Evolutionary conservation across 768 basidiomycete genomes (phyloP), one percentile per base, ranked within the genome.

Genomic region (Lentinula sp.): DNA sequence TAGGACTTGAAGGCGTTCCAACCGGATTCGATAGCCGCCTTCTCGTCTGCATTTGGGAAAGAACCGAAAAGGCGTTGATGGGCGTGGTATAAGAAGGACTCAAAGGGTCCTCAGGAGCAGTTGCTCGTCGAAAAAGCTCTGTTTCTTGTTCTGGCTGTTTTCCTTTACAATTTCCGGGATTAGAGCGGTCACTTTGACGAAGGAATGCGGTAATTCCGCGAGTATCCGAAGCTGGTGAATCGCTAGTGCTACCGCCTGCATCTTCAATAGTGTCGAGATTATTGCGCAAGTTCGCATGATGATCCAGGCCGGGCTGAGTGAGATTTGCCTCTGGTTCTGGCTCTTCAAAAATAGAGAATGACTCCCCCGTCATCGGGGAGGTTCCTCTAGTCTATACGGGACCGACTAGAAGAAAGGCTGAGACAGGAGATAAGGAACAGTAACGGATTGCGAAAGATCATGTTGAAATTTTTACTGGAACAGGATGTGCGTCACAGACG

Each of bases 11-110:
- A 16, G 77, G 74, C 28, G 76, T 74, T 13, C 78, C 79, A 58
- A 71, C 72, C 54, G 48, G 15, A 58, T 46, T 83, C 81, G 20
- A 97, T 94, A 6, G 96, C 84, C 58, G 90, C 87, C 33, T 73
- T 76, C 41, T 56, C 39, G 41, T 9, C 41, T 18, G 55, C 20
- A 28, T 43, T 41, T 28, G 55, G 4, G 41, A 5, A 20, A n/a
- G 13, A n/a, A 10, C 49, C 49, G 49, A 28, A 23, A 18, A 7
- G 28, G 28, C 7, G 16, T 9, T 23, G 23, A 13, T 20, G 37
- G 55, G 13, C 6, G n/a, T 13, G 15, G 37, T 28, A 28, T 28
- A 37, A 56, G 55, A 83, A 6, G 72, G 7, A 39, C 37, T 70
- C 5, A 88, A 36, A n/a, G 32, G 6, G 50, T 18, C 33, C 50